Conservation (phyloP, 257 asterid genomes). For the Scutellaria galericulata region DNA sequence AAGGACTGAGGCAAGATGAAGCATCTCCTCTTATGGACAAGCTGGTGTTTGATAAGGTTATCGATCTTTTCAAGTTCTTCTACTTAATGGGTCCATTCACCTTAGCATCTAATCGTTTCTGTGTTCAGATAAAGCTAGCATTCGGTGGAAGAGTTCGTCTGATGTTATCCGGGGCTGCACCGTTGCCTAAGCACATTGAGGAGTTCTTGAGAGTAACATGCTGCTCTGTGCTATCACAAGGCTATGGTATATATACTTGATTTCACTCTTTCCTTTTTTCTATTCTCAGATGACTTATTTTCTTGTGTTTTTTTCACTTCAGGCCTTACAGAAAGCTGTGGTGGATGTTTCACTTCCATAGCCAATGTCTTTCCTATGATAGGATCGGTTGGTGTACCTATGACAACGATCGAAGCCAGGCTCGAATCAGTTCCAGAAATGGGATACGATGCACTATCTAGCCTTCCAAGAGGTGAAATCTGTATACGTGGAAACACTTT, state of each 20-base stretch:
- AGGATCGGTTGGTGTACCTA: conserved; percentile 91
- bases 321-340: conserved; percentile 91
- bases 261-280: background rate
- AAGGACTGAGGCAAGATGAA: conserved; percentile 80
- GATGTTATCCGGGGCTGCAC: conserved; percentile 94
- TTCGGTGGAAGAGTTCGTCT: conserved; percentile 96
- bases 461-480: conserved; percentile 82
- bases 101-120: background rate
- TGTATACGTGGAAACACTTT: conserved; percentile 82
- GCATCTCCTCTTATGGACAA: conserved; percentile 87
- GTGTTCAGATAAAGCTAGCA: conserved; percentile 72
- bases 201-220: conserved; percentile 91
- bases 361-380: conserved; percentile 75
- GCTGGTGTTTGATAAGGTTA: conserved; percentile 82
- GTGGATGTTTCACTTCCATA: conserved; percentile 85
- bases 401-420: conserved; percentile 83
- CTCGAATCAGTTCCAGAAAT: conserved; percentile 93
- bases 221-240: conserved; percentile 82
- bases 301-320: conserved; percentile 19
- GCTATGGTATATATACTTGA: conserved; percentile 60
- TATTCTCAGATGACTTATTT: background rate
- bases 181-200: conserved; percentile 81
- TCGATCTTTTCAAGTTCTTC: conserved; percentile 17
- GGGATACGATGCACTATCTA: conserved; percentile 86
- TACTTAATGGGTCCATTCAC: background rate